These are phyloP conservation scores for Clausena lansium DNA, from an alignment of 345 rosid species.

Conservation along the genomic window DNA sequence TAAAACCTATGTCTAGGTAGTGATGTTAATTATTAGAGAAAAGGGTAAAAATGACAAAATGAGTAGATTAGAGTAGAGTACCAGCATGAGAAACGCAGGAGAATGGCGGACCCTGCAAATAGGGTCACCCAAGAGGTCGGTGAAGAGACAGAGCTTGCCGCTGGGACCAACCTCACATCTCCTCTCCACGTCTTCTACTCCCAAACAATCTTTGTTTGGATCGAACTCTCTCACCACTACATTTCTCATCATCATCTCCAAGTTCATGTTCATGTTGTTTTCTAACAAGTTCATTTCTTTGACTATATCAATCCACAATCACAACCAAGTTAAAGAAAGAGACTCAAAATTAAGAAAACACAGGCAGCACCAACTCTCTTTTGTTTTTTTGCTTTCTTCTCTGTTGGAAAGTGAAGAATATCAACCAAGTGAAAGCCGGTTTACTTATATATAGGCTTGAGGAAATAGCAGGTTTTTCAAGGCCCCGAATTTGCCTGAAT, in stretches of 20 bases:
- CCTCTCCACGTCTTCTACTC: slow-evolving; percentile 77
- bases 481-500: slow-evolving; percentile 1
- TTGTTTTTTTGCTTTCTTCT: too few relatives aligned
- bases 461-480: slow-evolving; percentile 23
- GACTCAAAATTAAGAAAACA: too few relatives aligned
- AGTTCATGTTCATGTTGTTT: neutral
- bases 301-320: too few relatives aligned
- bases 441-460: slow-evolving; percentile 9
- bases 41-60: neutral
- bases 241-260: slow-evolving; percentile 24
- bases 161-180: slow-evolving; percentile 88
- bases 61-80: slow-evolving; percentile 12
- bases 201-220: slow-evolving; percentile 45
- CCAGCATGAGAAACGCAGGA: slow-evolving; percentile 97
- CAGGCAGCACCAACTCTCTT: too few relatives aligned
- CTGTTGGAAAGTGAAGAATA: neutral
- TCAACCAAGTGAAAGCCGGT: neutral
- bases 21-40: neutral
- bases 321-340: neutral
- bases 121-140: slow-evolving; percentile 98
- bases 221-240: slow-evolving; percentile 73
- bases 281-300: neutral
- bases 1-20: neutral
- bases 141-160: slow-evolving; percentile 73
- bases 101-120: slow-evolving; percentile 97